phyloP scores from a whole-genome alignment of 2,329 filamentous ascomycete species.

The Gyromitra esculenta region DNA sequence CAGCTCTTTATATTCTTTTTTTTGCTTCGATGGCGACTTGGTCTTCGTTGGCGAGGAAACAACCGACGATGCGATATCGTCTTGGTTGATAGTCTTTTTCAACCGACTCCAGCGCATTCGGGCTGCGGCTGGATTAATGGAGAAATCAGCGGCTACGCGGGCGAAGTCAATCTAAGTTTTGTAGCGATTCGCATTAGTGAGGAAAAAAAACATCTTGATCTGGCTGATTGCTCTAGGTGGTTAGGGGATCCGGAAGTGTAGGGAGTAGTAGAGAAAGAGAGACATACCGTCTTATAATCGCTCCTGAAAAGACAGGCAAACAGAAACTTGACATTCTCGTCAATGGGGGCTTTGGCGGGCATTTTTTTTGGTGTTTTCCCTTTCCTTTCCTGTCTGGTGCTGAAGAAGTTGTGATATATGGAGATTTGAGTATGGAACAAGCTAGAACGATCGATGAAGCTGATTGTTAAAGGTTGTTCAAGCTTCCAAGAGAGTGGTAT shows the following conservation, averaged over 20 bases:
- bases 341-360: constrained; percentile 53
- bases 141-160: constrained; percentile 51
- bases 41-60: constrained; percentile 1
- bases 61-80: constrained; percentile 24
- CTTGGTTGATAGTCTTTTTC: constrained; percentile 50
- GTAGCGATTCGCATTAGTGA: neutral
- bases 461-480: constrained; percentile 3
- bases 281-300: constrained; percentile 50
- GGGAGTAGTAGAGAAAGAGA: neutral
- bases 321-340: constrained; percentile 55
- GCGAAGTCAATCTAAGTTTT: constrained; percentile 52
- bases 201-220: neutral
- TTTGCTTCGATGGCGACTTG: neutral
- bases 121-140: constrained; percentile 53
- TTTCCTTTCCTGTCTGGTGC: neutral
- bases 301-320: constrained; percentile 52
- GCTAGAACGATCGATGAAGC: neutral
- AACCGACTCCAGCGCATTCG: constrained; percentile 54
- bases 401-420: neutral
- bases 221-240: neutral
- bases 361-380: constrained; percentile 20
- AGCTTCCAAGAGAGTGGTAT: neutral
- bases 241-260: neutral
- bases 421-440: neutral
- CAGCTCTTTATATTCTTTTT: neutral